Percentiles rank a stretch among this genome's conserved stretches.
These are phyloP conservation scores for Mortierella antarctica DNA, from an alignment of 192 early-diverging fungal species.

Conservation along the genomic window DNA sequence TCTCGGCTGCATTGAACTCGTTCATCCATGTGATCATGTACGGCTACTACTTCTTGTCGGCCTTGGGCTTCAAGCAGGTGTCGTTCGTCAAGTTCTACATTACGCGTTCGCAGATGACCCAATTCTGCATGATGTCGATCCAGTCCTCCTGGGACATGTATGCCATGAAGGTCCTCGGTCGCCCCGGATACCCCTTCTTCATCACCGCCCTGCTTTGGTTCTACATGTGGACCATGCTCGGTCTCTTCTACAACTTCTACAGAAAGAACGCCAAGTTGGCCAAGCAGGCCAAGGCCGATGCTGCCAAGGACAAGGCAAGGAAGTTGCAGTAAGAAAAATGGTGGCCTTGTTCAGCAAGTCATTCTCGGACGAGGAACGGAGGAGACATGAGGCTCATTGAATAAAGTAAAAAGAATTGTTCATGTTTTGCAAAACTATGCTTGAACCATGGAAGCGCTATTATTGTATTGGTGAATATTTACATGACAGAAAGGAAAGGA, in stretches of 20 bases:
- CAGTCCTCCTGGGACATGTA: slow-evolving; percentile 64
- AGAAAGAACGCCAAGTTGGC: slow-evolving; percentile 58
- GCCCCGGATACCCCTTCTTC: slow-evolving; percentile 59
- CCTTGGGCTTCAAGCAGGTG: slow-evolving; percentile 63
- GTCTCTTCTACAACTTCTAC: slow-evolving; percentile 72
- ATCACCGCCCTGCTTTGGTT: slow-evolving; percentile 65
- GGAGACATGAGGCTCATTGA: neutral
- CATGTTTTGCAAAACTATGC: neutral
- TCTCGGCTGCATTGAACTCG: slow-evolving; percentile 63
- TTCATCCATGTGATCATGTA: slow-evolving; percentile 79
- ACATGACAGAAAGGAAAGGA: neutral
- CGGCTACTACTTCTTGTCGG: slow-evolving; percentile 70
- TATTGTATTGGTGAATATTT: too few relatives aligned
- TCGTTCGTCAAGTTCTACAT: slow-evolving; percentile 72
- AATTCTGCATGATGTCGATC: slow-evolving; percentile 68
- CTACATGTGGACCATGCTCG: slow-evolving; percentile 77
- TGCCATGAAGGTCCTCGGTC: slow-evolving; percentile 43
- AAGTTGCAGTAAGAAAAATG: slow-evolving; percentile 38
- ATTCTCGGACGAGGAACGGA: neutral
- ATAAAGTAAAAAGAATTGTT: slow-evolving; percentile 1
- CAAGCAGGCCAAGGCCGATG: slow-evolving; percentile 22
- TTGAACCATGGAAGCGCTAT: too few relatives aligned
- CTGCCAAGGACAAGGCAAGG: slow-evolving; percentile 47
- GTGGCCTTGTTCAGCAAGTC: neutral
- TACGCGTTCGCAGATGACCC: slow-evolving; percentile 73